A percentile compares a stretch with the other conserved stretches of the same genome.
These are phyloP conservation scores for Botryotinia globosa DNA, from an alignment of 2,329 filamentous ascomycete species.

Conservation along the genomic window DNA sequence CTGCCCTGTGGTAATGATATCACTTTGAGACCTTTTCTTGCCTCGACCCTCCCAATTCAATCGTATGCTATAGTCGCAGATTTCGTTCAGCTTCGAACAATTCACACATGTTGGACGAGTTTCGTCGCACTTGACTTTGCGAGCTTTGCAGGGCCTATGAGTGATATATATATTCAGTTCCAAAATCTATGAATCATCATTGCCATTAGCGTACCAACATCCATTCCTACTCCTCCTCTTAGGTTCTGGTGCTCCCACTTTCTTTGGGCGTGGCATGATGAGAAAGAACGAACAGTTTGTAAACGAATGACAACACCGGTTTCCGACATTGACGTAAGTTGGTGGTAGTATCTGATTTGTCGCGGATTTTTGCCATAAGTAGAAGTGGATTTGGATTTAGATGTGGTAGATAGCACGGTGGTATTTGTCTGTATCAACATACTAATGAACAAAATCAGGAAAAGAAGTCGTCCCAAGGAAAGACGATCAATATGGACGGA, in stretches of 20 bases:
- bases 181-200: slow-evolving; percentile 17
- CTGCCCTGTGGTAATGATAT: slow-evolving; percentile 11
- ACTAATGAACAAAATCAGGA: neutral
- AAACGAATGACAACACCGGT: neutral
- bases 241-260: slow-evolving; percentile 59
- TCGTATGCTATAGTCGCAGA: slow-evolving; percentile 77
- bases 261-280: slow-evolving; percentile 64
- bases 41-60: slow-evolving; percentile 77
- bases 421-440: neutral
- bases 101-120: slow-evolving; percentile 71
- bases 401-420: neutral
- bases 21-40: slow-evolving; percentile 51
- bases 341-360: neutral
- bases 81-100: slow-evolving; percentile 68
- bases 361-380: neutral
- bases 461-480: neutral
- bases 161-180: slow-evolving; percentile 8
- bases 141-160: slow-evolving; percentile 71
- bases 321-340: slow-evolving; percentile 8
- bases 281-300: slow-evolving; percentile 4
- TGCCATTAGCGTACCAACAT: slow-evolving; percentile 55
- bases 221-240: slow-evolving; percentile 67
- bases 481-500: neutral
- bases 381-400: neutral
- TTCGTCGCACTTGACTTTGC: slow-evolving; percentile 80